A percentile compares a stretch with the other conserved stretches of the same genome.
These are phyloP conservation scores for Amylostereum areolatum DNA, from an alignment of 1,284 basidiomycete species.

Conservation along the genomic window DNA sequence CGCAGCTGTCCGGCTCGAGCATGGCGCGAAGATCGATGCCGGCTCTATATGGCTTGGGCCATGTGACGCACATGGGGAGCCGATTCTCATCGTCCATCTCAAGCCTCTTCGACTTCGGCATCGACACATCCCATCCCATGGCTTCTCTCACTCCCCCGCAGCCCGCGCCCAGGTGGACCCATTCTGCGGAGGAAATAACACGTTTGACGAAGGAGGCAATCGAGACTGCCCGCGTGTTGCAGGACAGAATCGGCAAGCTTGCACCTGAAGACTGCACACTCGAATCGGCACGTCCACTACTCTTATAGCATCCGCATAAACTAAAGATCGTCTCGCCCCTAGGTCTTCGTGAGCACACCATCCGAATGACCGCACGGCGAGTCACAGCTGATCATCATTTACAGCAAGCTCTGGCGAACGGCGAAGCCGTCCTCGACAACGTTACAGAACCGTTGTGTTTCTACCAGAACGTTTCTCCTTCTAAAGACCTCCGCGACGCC, in stretches of 20 bases:
- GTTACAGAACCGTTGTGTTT: conserved; percentile 59
- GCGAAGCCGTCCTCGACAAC: conserved; percentile 49
- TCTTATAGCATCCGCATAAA: background rate
- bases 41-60: too few species aligned
- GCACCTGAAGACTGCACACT: conserved; percentile 51
- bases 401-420: conserved; percentile 50
- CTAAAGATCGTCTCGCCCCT: conserved; percentile 1
- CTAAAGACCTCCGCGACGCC: conserved; percentile 68
- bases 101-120: too few species aligned
- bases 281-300: conserved; percentile 38
- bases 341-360: conserved; percentile 62
- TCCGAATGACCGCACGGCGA: background rate
- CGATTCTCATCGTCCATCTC: too few species aligned
- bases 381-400: background rate
- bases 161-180: conserved; percentile 61
- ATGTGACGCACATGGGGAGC: too few species aligned
- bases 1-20: too few species aligned
- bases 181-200: conserved; percentile 56
- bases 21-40: too few species aligned
- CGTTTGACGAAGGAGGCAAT: conserved; percentile 56
- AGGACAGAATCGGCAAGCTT: conserved; percentile 61
- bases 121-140: conserved; percentile 24
- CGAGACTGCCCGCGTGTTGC: conserved; percentile 43
- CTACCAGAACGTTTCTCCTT: conserved; percentile 74
- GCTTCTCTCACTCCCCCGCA: conserved; percentile 57